Percentiles rank a stretch among this genome's conserved stretches.
phyloP scores from a whole-genome alignment of 805 yeast species.

The Spencermartinsiella europaea region DNA sequence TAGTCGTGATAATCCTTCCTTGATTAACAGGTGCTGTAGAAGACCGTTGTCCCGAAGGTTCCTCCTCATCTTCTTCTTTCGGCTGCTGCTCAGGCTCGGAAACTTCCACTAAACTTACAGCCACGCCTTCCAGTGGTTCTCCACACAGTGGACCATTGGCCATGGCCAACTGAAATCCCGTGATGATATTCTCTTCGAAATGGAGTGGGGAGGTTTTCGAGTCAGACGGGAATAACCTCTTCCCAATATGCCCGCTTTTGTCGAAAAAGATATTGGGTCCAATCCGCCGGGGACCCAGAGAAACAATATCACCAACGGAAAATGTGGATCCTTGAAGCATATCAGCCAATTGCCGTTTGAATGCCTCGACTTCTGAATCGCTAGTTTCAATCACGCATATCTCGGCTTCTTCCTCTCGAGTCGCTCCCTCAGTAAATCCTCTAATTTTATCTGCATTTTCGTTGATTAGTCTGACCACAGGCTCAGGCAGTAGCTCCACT shows the following conservation, averaged over 20 bases:
- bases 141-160: constrained; percentile 83
- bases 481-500: constrained; percentile 44
- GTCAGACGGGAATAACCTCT: constrained; percentile 30
- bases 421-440: constrained; percentile 13
- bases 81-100: constrained; percentile 11
- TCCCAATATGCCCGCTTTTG: constrained; percentile 33
- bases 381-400: constrained; percentile 29
- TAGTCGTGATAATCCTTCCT: constrained; percentile 69
- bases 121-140: constrained; percentile 82
- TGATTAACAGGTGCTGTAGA: constrained; percentile 36
- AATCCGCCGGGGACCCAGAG: constrained; percentile 71
- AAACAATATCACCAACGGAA: constrained; percentile 39
- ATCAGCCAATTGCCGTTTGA: constrained; percentile 21
- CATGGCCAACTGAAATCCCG: constrained; percentile 81
- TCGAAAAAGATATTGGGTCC: constrained; percentile 77
- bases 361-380: constrained; percentile 21
- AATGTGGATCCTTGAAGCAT: constrained; percentile 1
- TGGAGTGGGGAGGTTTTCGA: constrained; percentile 19
- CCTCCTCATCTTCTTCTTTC: constrained; percentile 27
- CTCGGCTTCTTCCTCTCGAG: constrained; percentile 21
- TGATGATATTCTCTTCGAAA: constrained; percentile 59
- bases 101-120: constrained; percentile 43
- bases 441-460: constrained; percentile 19
- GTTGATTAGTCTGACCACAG: constrained; percentile 22
- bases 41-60: constrained; percentile 29